Conservation (phyloP, 2,329 filamentous ascomycete genomes). For the Leptographium radiaticola region DNA sequence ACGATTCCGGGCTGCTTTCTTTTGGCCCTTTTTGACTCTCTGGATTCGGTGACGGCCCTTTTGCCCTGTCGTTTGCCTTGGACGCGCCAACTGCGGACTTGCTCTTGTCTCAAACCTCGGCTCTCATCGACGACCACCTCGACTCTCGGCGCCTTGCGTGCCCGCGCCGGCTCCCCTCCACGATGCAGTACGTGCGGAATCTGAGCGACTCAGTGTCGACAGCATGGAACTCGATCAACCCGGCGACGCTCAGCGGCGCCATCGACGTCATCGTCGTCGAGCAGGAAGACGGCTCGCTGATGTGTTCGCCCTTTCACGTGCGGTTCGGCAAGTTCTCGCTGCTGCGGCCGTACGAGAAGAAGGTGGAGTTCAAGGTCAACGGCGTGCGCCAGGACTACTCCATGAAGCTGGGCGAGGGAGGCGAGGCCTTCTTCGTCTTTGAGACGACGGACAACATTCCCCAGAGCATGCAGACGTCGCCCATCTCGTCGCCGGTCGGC, state of each 20-base stretch:
- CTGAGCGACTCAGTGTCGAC: constrained; percentile 92
- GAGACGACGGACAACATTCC: constrained; percentile 88
- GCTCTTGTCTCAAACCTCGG: not conserved
- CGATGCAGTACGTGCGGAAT: constrained; percentile 96
- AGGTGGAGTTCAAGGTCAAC: constrained; percentile 97
- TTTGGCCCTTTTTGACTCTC: no score
- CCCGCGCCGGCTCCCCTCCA: constrained; percentile 11
- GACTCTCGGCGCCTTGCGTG: not conserved
- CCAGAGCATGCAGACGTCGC: constrained; percentile 87
- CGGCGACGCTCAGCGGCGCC: constrained; percentile 88
- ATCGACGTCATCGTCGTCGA: constrained; percentile 99
- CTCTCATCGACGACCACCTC: not conserved
- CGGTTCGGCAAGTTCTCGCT: constrained; percentile 98
- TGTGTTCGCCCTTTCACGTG: constrained; percentile 95
- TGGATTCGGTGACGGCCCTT: no score
- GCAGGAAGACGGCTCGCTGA: constrained; percentile 77
- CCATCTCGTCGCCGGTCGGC: constrained; percentile 75
- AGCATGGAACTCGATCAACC: constrained; percentile 99
- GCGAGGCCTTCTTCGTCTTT: constrained; percentile 98
- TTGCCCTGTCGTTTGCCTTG: not conserved
- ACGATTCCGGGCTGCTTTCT: no score
- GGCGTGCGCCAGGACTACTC: constrained; percentile 81
- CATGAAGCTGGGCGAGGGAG: constrained; percentile 96
- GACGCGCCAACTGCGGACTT: not conserved
- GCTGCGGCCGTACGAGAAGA: constrained; percentile 90